phyloP scores from a whole-genome alignment of 805 yeast genomes.

The Ogataea haglerorum region DNA sequence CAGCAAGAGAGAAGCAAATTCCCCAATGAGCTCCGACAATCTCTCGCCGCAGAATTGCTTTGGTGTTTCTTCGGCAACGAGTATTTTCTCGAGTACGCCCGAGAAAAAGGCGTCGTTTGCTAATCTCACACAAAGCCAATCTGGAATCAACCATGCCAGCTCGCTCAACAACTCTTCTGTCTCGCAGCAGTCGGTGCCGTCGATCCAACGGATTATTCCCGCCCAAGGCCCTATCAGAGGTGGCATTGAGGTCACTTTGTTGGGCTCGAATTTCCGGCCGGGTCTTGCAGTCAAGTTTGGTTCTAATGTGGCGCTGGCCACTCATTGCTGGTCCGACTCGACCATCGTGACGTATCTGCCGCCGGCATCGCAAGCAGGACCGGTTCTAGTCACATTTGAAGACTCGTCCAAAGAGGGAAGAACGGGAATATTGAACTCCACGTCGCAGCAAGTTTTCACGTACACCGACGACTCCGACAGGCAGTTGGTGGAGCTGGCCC shows the following conservation, averaged over 20 bases:
- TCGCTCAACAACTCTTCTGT: constrained; percentile 2
- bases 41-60: constrained; percentile 31
- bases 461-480: constrained; percentile 94
- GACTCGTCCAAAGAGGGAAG: constrained; percentile 18
- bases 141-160: background rate
- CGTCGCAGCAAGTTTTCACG: constrained; percentile 66
- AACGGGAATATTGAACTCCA: constrained; percentile 13
- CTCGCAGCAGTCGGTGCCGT: constrained; percentile 37
- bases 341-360: constrained; percentile 93
- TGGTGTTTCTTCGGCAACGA: constrained; percentile 31
- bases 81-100: constrained; percentile 32
- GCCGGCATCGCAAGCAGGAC: constrained; percentile 86
- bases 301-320: constrained; percentile 68
- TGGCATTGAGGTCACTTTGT: constrained; percentile 88
- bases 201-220: constrained; percentile 85
- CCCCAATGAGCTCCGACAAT: constrained; percentile 33
- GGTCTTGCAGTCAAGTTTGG: constrained; percentile 88
- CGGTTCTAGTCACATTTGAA: constrained; percentile 82
- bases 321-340: constrained; percentile 94
- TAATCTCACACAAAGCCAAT: constrained; percentile 5
- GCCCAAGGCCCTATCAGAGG: constrained; percentile 95
- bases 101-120: constrained; percentile 21
- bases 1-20: constrained; percentile 27
- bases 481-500: constrained; percentile 89
- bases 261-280: constrained; percentile 82